These are phyloP conservation scores for Tricholoma furcatifolium DNA, from an alignment of 768 basidiomycete genomes.

Conservation along the genomic window DNA sequence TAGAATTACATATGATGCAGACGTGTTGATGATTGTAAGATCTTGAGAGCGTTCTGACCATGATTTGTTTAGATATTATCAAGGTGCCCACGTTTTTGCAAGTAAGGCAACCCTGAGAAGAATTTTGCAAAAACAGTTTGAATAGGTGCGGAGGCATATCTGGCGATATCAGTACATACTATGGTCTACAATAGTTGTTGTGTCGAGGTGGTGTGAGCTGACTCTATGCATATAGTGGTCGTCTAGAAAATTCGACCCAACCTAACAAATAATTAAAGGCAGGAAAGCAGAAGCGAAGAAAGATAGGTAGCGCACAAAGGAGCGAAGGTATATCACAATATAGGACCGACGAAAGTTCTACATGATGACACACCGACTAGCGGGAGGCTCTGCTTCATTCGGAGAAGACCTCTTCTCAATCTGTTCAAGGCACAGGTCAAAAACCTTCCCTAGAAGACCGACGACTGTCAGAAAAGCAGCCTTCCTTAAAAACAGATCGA, in stretches of 20 bases:
- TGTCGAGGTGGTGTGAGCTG: conserved; percentile 4
- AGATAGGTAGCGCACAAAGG: conserved; percentile 1
- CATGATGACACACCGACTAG: conserved; percentile 39
- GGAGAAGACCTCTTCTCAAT: conserved; percentile 74
- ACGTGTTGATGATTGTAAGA: too few species aligned
- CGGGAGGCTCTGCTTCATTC: conserved; percentile 38
- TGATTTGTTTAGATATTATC: too few species aligned
- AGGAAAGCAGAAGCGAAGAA: not conserved
- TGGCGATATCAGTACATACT: conserved; percentile 12
- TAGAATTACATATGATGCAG: too few species aligned
- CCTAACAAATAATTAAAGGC: conserved; percentile 1
- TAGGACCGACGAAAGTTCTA: conserved; percentile 22
- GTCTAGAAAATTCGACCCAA: conserved; percentile 4
- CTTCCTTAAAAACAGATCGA: not conserved
- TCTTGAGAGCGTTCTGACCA: too few species aligned
- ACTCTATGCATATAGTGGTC: conserved; percentile 9
- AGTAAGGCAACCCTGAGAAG: not conserved
- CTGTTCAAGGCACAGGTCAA: conserved; percentile 80
- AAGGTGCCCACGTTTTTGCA: not conserved
- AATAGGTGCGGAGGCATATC: conserved; percentile 2
- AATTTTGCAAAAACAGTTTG: not conserved
- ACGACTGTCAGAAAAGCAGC: not conserved
- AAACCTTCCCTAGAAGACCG: conserved; percentile 63
- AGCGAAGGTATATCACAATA: not conserved
- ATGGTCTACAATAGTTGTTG: conserved; percentile 14